Percentiles rank a stretch among this genome's conserved stretches.
Conservation (phyloP, 1,139 yeast species). For the Hyphopichia buzzinii region DNA sequence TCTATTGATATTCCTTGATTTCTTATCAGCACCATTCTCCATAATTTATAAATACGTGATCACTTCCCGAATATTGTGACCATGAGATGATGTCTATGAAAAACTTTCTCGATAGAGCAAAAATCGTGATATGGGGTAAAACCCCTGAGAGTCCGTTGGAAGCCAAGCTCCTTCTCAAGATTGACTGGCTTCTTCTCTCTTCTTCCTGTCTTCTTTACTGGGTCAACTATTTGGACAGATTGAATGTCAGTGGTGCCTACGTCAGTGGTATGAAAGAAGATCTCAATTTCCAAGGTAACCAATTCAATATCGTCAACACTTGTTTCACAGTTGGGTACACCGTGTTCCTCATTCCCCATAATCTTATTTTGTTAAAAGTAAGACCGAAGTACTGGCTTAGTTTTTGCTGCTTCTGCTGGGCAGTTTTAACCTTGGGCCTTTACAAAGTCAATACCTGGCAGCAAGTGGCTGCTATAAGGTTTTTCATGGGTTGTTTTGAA, state of each 20-base stretch:
- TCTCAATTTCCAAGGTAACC: slow-evolving; percentile 47
- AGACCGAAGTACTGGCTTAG: slow-evolving; percentile 56
- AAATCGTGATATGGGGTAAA: slow-evolving; percentile 32
- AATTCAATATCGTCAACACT: slow-evolving; percentile 49
- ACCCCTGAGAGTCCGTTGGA: slow-evolving; percentile 38
- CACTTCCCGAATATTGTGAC: too few relatives aligned
- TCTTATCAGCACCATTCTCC: too few relatives aligned
- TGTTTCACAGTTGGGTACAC: slow-evolving; percentile 61
- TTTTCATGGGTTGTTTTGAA: slow-evolving; percentile 56
- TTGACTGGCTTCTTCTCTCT: slow-evolving; percentile 56
- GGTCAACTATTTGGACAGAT: slow-evolving; percentile 46
- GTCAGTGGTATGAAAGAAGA: slow-evolving; percentile 62
- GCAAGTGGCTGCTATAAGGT: slow-evolving; percentile 51
- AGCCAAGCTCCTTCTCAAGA: slow-evolving; percentile 42
- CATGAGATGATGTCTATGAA: not conserved
- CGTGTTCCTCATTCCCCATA: slow-evolving; percentile 57
- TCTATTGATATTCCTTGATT: too few relatives aligned
- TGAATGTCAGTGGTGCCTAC: slow-evolving; percentile 55
- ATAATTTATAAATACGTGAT: too few relatives aligned
- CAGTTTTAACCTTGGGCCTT: slow-evolving; percentile 49
- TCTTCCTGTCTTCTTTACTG: slow-evolving; percentile 57
- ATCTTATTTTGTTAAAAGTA: slow-evolving; percentile 46
- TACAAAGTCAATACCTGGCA: slow-evolving; percentile 41
- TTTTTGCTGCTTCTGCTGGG: slow-evolving; percentile 57
- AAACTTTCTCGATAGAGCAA: not conserved